phyloP scores from a whole-genome alignment of 148 eudicot species.

The Camellia granthamiana region DNA sequence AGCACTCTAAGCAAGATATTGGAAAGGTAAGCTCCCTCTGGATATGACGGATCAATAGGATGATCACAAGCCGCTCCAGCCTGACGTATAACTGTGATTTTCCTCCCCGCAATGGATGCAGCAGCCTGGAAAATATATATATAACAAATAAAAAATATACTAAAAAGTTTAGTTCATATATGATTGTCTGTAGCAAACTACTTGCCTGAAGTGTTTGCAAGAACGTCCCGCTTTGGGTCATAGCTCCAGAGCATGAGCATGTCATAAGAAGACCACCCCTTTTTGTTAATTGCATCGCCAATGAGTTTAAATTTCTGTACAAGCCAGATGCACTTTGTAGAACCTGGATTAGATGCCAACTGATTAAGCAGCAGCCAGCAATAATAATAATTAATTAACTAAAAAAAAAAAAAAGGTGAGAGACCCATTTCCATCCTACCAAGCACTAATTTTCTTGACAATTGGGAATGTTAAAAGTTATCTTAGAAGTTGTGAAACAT shows the following conservation, averaged over 20 bases:
- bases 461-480: conserved; percentile 1
- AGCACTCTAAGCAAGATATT: conserved; percentile 66
- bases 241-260: conserved; percentile 98
- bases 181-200: background rate
- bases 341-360: conserved; percentile 42
- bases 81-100: conserved; percentile 64
- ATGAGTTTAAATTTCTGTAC: conserved; percentile 80
- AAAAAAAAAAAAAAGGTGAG: background rate
- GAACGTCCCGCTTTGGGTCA: conserved; percentile 90
- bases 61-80: conserved; percentile 94
- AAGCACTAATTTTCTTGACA: background rate
- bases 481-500: background rate
- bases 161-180: background rate
- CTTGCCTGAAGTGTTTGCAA: conserved; percentile 71
- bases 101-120: conserved; percentile 70
- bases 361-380: conserved; percentile 12
- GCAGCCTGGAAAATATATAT: conserved; percentile 46
- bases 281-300: conserved; percentile 77
- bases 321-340: conserved; percentile 80
- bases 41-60: conserved; percentile 87
- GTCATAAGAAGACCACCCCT: conserved; percentile 88
- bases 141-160: background rate
- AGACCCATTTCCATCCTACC: background rate
- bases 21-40: conserved; percentile 89
- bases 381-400: too few species aligned